These are phyloP conservation scores for Trichoderma arundinaceum DNA, from an alignment of 2,329 filamentous ascomycete species.

Conservation along the genomic window DNA sequence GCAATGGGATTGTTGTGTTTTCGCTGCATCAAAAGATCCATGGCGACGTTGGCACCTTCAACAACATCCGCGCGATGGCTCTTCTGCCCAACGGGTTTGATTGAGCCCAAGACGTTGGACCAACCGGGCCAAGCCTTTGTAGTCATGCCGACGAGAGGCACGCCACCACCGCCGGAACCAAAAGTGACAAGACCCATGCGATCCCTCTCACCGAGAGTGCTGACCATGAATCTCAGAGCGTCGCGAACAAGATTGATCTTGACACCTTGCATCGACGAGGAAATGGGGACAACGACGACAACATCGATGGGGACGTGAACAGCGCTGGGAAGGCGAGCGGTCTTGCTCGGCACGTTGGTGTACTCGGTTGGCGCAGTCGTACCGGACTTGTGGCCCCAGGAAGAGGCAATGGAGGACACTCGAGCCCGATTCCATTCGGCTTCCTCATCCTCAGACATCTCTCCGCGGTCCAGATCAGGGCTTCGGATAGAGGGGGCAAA, in stretches of 20 bases:
- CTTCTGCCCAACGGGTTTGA: conserved; percentile 94
- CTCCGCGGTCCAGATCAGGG: conserved; percentile 77
- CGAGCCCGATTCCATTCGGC: conserved; percentile 71
- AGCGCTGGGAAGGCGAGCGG: conserved; percentile 51
- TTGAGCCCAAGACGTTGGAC: conserved; percentile 82
- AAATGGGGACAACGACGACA: conserved; percentile 95
- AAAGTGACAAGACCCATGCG: conserved; percentile 98
- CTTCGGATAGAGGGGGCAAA: conserved; percentile 63
- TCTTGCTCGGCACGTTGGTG: conserved; percentile 68
- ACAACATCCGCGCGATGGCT: conserved; percentile 95
- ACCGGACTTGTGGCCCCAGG: conserved; percentile 80
- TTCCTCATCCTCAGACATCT: conserved; percentile 87
- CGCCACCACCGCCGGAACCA: conserved; percentile 89
- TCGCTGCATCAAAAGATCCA: conserved; percentile 98
- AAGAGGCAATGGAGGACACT: conserved; percentile 81
- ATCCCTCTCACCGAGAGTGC: conserved; percentile 87
- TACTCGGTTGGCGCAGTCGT: conserved; percentile 94
- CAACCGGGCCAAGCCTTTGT: conserved; percentile 93
- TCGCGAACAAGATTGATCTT: conserved; percentile 96
- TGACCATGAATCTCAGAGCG: conserved; percentile 88
- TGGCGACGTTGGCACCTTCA: conserved; percentile 95
- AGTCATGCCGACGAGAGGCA: conserved; percentile 97
- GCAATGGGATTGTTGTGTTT: conserved; percentile 95
- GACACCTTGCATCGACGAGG: conserved; percentile 98
- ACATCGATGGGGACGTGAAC: conserved; percentile 92